Evolutionary conservation across 2,329 filamentous ascomycete genomes (phyloP).

Genomic region (Beauveria australis): DNA sequence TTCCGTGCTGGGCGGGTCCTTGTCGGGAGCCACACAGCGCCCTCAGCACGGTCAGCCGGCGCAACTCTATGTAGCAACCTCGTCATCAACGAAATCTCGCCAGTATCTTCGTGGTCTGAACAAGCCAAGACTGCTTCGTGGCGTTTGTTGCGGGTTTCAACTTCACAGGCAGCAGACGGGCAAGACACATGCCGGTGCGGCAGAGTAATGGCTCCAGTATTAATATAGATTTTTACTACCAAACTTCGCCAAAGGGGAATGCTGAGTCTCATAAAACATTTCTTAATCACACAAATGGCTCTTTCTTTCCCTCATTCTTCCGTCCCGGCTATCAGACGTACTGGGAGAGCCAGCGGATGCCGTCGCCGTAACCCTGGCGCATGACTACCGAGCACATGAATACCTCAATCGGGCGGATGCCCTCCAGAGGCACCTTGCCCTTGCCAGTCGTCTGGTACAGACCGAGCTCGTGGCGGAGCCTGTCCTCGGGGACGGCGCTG

Average conservation of each 20-base stretch:
- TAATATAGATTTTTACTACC: conserved; percentile 20
- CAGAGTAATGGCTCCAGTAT: conserved; percentile 4
- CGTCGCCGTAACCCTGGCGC: conserved; percentile 91
- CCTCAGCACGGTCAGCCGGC: background rate
- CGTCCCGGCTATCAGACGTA: conserved; percentile 59
- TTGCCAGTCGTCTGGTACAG: conserved; percentile 96
- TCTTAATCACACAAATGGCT: conserved; percentile 17
- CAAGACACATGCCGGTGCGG: background rate
- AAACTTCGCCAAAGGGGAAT: conserved; percentile 28
- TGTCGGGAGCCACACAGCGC: background rate
- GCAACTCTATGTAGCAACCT: background rate
- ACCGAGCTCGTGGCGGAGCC: conserved; percentile 84
- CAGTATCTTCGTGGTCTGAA: background rate
- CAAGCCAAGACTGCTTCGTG: background rate
- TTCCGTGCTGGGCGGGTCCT: conserved; percentile 4
- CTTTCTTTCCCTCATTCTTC: background rate
- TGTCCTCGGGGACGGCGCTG: conserved; percentile 89
- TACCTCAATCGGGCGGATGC: conserved; percentile 89
- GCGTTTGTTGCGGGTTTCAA: background rate
- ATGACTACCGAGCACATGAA: conserved; percentile 99
- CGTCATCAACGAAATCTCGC: background rate
- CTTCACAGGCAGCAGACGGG: background rate
- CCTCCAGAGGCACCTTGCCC: conserved; percentile 86
- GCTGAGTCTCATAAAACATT: conserved; percentile 24
- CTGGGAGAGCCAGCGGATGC: conserved; percentile 85